Evolutionary conservation across 2,329 filamentous ascomycete genomes (phyloP).

Genomic region (Chaetomiaceae sp.): DNA sequence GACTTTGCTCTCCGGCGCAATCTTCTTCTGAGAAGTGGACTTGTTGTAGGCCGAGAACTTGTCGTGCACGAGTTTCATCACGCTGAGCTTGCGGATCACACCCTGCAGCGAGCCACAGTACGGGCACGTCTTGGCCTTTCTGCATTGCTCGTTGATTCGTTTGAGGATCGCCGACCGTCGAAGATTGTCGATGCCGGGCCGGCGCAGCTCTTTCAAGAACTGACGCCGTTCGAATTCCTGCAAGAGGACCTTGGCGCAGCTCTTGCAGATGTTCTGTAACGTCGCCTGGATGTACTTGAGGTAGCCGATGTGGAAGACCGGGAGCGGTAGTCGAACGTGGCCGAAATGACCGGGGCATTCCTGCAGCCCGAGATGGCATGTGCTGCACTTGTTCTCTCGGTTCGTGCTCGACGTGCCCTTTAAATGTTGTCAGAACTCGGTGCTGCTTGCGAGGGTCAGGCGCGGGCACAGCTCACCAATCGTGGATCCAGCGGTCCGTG

Average conservation of each 20-base stretch:
- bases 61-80: conserved; percentile 92
- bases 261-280: conserved; percentile 93
- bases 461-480: conserved; percentile 40
- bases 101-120: conserved; percentile 81
- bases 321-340: conserved; percentile 81
- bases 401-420: conserved; percentile 80
- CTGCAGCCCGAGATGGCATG: conserved; percentile 74
- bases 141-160: conserved; percentile 80
- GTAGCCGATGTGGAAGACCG: conserved; percentile 94
- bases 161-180: conserved; percentile 79
- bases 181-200: conserved; percentile 79
- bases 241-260: conserved; percentile 78
- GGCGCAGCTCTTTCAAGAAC: conserved; percentile 74
- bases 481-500: conserved; percentile 85
- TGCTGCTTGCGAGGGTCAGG: no score
- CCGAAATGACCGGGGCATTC: conserved; percentile 95
- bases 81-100: conserved; percentile 82
- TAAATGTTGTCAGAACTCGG: conserved; percentile 2
- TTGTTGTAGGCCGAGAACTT: conserved; percentile 85
- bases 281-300: conserved; percentile 89
- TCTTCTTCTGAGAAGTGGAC: conserved; percentile 80
- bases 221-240: conserved; percentile 70
- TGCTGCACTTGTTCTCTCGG: conserved; percentile 59
- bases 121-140: conserved; percentile 77
- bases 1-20: conserved; percentile 72